Percentiles rank a stretch among this genome's conserved stretches.
phyloP scores from a whole-genome alignment of 1,284 basidiomycete genomes.

The Coniferiporia sulphurascens region DNA sequence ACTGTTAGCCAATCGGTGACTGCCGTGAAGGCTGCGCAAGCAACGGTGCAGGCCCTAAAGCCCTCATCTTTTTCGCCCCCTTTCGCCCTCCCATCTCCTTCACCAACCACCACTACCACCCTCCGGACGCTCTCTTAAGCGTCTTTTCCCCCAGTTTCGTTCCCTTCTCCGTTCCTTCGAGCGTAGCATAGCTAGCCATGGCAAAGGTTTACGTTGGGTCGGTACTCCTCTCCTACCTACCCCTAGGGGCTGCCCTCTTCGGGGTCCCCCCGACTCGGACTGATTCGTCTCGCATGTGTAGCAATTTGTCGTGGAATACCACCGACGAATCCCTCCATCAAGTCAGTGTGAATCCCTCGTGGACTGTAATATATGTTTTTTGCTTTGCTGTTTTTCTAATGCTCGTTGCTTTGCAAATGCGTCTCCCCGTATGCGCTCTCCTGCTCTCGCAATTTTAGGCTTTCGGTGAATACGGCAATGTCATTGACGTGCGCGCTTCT shows the following conservation, averaged over 20 bases:
- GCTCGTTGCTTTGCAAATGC: background rate
- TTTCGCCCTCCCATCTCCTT: conserved; percentile 29
- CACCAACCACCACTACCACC: conserved; percentile 17
- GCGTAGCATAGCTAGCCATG: conserved; percentile 42
- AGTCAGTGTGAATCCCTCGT: conserved; percentile 53
- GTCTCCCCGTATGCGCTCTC: too few species aligned
- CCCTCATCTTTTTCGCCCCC: conserved; percentile 25
- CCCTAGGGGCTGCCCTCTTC: conserved; percentile 30
- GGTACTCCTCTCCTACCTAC: conserved; percentile 36
- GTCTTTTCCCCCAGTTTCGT: conserved; percentile 23
- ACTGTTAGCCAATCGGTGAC: too few species aligned
- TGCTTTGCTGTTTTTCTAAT: background rate
- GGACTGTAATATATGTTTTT: conserved; percentile 30
- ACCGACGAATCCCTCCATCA: conserved; percentile 82
- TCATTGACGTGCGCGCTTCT: conserved; percentile 70
- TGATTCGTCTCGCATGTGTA: conserved; percentile 49
- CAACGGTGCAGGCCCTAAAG: too few species aligned
- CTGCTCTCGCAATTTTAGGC: conserved; percentile 52
- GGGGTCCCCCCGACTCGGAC: conserved; percentile 42
- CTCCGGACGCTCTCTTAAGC: conserved; percentile 25
- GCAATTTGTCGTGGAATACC: conserved; percentile 92
- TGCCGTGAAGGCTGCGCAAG: too few species aligned
- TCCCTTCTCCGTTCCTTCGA: conserved; percentile 29
- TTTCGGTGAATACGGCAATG: conserved; percentile 61
- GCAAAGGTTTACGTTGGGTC: conserved; percentile 85